phyloP scores from a whole-genome alignment of 768 basidiomycete species.

The Tylopilus cervinicoccineus region DNA sequence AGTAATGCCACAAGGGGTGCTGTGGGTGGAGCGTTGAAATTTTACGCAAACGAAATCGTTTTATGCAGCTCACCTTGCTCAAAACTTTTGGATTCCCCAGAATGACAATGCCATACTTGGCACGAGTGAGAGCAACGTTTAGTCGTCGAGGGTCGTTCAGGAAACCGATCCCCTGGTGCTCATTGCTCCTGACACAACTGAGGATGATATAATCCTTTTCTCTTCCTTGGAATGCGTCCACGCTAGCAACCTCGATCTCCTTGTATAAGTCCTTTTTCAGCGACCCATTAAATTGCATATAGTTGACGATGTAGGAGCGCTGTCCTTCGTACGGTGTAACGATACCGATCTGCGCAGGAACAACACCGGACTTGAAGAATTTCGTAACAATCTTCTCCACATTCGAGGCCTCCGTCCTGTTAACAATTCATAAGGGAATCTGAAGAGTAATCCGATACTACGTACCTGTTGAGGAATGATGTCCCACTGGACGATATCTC shows the following conservation, averaged over 20 bases:
- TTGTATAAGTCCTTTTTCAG: constrained; percentile 99
- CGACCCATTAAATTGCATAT: constrained; percentile 99
- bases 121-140: constrained; percentile 95
- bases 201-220: constrained; percentile 99
- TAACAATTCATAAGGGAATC: constrained; percentile 5
- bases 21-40: constrained; percentile 30
- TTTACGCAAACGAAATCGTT: constrained; percentile 4
- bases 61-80: constrained; percentile 72
- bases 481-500: constrained; percentile 99
- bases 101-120: constrained; percentile 98
- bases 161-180: constrained; percentile 99
- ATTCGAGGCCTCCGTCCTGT: constrained; percentile 94
- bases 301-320: constrained; percentile 96
- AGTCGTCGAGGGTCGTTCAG: constrained; percentile 94
- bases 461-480: constrained; percentile 89
- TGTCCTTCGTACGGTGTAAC: constrained; percentile 99
- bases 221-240: constrained; percentile 98
- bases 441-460: neutral
- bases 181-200: constrained; percentile 96
- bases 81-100: constrained; percentile 99
- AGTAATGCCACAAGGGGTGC: constrained; percentile 98
- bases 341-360: constrained; percentile 94
- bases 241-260: constrained; percentile 98
- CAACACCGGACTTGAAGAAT: constrained; percentile 98
- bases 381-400: constrained; percentile 99